These are phyloP conservation scores for Exophiala aquamarina DNA, from an alignment of 2,329 filamentous ascomycete genomes.

Conservation along the genomic window DNA sequence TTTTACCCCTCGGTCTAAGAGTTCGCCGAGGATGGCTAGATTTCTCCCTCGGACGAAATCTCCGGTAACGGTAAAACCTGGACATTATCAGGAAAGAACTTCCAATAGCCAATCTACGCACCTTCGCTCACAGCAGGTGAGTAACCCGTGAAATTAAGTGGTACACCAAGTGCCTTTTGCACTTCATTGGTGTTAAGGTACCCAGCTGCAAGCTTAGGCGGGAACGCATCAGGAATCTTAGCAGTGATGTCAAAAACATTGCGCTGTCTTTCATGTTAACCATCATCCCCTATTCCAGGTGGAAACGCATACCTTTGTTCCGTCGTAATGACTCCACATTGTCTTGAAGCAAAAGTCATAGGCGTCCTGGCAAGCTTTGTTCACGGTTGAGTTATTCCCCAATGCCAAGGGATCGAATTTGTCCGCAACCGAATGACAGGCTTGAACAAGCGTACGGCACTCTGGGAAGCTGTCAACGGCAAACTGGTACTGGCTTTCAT, in stretches of 20 bases:
- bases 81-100: conserved; percentile 40
- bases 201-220: conserved; percentile 43
- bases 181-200: conserved; percentile 60
- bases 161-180: conserved; percentile 59
- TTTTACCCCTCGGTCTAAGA: conserved; percentile 53
- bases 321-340: conserved; percentile 39
- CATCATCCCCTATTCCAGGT: not conserved
- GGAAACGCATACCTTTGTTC: not conserved
- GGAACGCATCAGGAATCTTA: conserved; percentile 46
- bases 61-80: conserved; percentile 42
- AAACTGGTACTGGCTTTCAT: conserved; percentile 40
- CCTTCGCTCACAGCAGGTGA: conserved; percentile 48
- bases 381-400: conserved; percentile 34
- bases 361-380: conserved; percentile 38
- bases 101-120: not conserved
- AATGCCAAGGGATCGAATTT: conserved; percentile 43
- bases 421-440: conserved; percentile 45
- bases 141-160: conserved; percentile 57
- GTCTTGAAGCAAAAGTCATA: conserved; percentile 40
- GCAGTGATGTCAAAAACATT: conserved; percentile 55
- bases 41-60: conserved; percentile 34
- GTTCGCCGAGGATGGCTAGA: conserved; percentile 41
- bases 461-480: conserved; percentile 42
- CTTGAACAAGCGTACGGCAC: conserved; percentile 47
- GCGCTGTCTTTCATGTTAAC: conserved; percentile 16